Percentiles rank a stretch among this genome's conserved stretches.
Evolutionary conservation across 208 protist genomes (phyloP).

Genomic region (Strigomonas galati): DNA sequence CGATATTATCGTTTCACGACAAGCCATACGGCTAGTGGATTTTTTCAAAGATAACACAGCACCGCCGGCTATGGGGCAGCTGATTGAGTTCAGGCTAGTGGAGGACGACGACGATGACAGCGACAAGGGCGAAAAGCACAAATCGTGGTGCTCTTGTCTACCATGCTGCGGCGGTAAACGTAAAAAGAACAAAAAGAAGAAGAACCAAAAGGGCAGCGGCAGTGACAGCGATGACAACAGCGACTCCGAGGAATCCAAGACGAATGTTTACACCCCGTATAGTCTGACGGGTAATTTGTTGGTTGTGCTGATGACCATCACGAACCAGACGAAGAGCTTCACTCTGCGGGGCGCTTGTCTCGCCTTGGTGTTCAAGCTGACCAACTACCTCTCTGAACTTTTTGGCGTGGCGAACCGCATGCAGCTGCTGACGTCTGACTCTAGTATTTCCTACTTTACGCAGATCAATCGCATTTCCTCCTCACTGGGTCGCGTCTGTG

Average conservation of each 20-base stretch:
- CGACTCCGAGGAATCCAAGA: background rate
- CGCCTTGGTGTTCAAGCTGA: conserved; percentile 34
- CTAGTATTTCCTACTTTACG: conserved; percentile 35
- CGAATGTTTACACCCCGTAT: background rate
- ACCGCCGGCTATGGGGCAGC: conserved; percentile 20
- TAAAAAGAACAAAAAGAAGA: background rate
- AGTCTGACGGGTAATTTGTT: conserved; percentile 15
- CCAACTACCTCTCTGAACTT: conserved; percentile 35
- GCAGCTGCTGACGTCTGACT: conserved; percentile 41
- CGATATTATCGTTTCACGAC: conserved; percentile 27
- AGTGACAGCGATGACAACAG: conserved; percentile 4
- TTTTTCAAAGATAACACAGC: conserved; percentile 19
- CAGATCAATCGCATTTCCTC: conserved; percentile 26
- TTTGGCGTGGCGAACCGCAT: conserved; percentile 26
- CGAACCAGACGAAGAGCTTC: conserved; percentile 24
- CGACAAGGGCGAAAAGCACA: background rate
- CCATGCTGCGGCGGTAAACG: background rate
- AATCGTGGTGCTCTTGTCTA: background rate
- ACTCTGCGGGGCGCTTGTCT: conserved; percentile 31
- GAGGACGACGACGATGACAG: background rate
- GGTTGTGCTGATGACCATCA: conserved; percentile 27
- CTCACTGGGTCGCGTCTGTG: conserved; percentile 16
- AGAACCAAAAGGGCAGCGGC: background rate
- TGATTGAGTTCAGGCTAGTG: conserved; percentile 18
- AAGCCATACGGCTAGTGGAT: conserved; percentile 31